Evolutionary conservation across 2,329 filamentous ascomycete genomes (phyloP).

Genomic region (Plectosphaerella cucumerina): DNA sequence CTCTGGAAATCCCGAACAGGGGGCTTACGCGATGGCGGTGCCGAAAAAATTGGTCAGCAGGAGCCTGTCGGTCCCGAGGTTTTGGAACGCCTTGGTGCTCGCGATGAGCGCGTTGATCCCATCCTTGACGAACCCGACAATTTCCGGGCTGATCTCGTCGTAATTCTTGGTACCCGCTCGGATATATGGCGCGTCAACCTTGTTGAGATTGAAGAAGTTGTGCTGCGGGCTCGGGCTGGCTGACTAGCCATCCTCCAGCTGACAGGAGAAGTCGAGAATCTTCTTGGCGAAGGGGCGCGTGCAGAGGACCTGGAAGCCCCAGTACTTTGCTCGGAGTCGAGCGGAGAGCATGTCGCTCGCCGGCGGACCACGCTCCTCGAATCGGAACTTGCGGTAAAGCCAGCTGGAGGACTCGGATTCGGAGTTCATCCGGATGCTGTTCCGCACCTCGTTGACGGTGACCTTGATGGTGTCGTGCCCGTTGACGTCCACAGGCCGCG

Average conservation of each 20-base stretch:
- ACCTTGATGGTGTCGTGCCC: background rate
- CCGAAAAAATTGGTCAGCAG: conserved; percentile 96
- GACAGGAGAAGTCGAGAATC: conserved; percentile 46
- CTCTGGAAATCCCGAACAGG: background rate
- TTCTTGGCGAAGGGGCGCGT: conserved; percentile 69
- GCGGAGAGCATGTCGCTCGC: conserved; percentile 75
- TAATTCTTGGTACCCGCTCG: conserved; percentile 22
- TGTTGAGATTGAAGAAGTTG: conserved; percentile 27
- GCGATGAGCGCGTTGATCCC: conserved; percentile 74
- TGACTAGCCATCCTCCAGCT: conserved; percentile 26
- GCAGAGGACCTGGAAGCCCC: conserved; percentile 86
- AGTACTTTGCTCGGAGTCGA: conserved; percentile 87
- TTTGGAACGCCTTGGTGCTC: conserved; percentile 79
- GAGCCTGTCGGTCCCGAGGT: conserved; percentile 58
- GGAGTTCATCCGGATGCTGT: conserved; percentile 4
- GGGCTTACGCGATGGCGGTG: conserved; percentile 87
- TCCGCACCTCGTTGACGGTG: background rate
- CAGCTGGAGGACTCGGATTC: conserved; percentile 31
- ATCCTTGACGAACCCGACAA: conserved; percentile 51
- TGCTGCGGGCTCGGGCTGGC: conserved; percentile 7
- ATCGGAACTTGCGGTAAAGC: conserved; percentile 49
- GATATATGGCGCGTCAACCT: conserved; percentile 31
- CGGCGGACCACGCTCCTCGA: conserved; percentile 64
- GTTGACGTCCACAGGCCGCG: background rate
- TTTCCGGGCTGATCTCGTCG: conserved; percentile 36